Evolutionary conservation across 352 stramenopile genomes (phyloP).

Genomic region (Plasmopara muralis): DNA sequence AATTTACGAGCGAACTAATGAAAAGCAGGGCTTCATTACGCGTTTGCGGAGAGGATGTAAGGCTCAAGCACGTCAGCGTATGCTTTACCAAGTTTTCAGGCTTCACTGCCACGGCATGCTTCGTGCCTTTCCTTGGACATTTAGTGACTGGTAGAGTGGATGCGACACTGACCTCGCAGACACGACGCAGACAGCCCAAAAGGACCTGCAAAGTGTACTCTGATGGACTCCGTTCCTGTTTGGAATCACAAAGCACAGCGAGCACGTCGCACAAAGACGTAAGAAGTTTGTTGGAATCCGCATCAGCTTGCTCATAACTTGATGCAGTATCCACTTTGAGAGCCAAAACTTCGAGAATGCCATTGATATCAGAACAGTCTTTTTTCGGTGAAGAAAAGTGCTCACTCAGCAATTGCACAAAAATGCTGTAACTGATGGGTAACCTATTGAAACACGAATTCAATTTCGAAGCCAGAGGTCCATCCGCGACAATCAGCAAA

Average conservation of each 20-base stretch:
- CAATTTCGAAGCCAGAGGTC: slow-evolving; percentile 48
- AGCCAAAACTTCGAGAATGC: slow-evolving; percentile 68
- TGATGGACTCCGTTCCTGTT: slow-evolving; percentile 48
- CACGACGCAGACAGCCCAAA: slow-evolving; percentile 65
- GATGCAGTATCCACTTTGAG: slow-evolving; percentile 52
- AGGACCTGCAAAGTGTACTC: slow-evolving; percentile 81
- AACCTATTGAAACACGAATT: slow-evolving; percentile 47
- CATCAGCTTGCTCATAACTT: slow-evolving; percentile 21
- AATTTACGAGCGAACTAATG: slow-evolving; percentile 67
- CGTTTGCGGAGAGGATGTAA: slow-evolving; percentile 65
- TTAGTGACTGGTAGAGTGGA: slow-evolving; percentile 9
- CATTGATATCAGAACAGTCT: slow-evolving; percentile 50
- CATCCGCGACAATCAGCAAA: slow-evolving; percentile 56
- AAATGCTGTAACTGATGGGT: slow-evolving; percentile 46
- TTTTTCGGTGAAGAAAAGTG: slow-evolving; percentile 24
- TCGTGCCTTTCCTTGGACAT: slow-evolving; percentile 13
- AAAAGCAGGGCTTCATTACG: slow-evolving; percentile 80
- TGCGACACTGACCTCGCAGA: slow-evolving; percentile 38
- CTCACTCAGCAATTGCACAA: slow-evolving; percentile 45
- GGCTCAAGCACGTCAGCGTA: slow-evolving; percentile 57
- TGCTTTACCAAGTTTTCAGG: slow-evolving; percentile 73
- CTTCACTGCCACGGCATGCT: slow-evolving; percentile 23
- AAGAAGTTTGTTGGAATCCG: slow-evolving; percentile 36
- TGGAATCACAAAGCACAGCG: slow-evolving; percentile 43
- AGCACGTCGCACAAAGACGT: slow-evolving; percentile 54